Percentiles rank a stretch among this genome's conserved stretches.
Evolutionary conservation across 805 yeast genomes (phyloP).

Genomic region (Starmerella floricola): DNA sequence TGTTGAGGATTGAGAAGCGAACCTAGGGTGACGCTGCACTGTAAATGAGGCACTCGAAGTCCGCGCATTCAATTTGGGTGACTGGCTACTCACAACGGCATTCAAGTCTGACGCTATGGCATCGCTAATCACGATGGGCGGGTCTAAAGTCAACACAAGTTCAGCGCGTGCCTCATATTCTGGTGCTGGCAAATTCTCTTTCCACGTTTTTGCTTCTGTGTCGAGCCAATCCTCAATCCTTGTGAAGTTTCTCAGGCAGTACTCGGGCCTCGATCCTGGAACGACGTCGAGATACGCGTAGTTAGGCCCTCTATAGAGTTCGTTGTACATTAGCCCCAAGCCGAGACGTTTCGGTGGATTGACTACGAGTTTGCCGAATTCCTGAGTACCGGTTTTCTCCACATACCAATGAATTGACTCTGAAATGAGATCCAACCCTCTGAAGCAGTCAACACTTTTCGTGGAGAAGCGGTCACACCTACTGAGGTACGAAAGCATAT

Average conservation of each 20-base stretch:
- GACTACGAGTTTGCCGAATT: slow-evolving; percentile 26
- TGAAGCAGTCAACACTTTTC: slow-evolving; percentile 29
- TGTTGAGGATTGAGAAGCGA: slow-evolving; percentile 4
- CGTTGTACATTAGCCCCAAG: slow-evolving; percentile 28
- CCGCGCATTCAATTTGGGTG: slow-evolving; percentile 14
- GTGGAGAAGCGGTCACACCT: slow-evolving; percentile 29
- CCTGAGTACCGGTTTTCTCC: not conserved
- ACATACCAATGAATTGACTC: slow-evolving; percentile 22
- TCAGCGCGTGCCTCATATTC: slow-evolving; percentile 25
- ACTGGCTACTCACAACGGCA: slow-evolving; percentile 9
- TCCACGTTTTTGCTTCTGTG: slow-evolving; percentile 7
- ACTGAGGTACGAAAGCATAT: slow-evolving; percentile 27
- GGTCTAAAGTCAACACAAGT: slow-evolving; percentile 27
- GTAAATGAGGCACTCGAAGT: slow-evolving; percentile 6
- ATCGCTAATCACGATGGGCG: slow-evolving; percentile 27
- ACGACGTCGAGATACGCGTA: slow-evolving; percentile 21
- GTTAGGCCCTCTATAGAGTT: not conserved
- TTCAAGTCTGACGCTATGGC: slow-evolving; percentile 13
- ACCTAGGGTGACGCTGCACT: slow-evolving; percentile 18
- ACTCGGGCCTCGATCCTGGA: slow-evolving; percentile 20
- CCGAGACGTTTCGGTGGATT: slow-evolving; percentile 27
- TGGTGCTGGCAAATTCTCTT: slow-evolving; percentile 6
- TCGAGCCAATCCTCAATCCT: slow-evolving; percentile 17
- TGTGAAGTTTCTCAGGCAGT: slow-evolving; percentile 11
- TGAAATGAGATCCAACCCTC: slow-evolving; percentile 26